Percentiles rank a stretch among this genome's conserved stretches.
These are phyloP conservation scores for Rubroshorea leprosula DNA, from an alignment of 345 rosid species.

Conservation along the genomic window DNA sequence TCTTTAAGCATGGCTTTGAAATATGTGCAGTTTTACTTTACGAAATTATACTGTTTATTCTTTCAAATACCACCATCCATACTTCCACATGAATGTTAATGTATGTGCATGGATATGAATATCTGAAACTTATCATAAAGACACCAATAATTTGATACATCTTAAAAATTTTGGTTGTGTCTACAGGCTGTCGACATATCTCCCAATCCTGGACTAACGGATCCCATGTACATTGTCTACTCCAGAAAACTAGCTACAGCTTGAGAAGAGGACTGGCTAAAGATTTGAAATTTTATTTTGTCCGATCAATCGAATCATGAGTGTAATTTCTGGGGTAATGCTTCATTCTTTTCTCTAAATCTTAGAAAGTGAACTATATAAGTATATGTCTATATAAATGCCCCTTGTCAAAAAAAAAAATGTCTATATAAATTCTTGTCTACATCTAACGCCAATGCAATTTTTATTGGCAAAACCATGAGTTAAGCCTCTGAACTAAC, in stretches of 20 bases:
- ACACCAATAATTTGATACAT: neutral
- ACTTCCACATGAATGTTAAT: neutral
- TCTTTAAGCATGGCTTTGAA: neutral
- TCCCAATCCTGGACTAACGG: slow-evolving; percentile 80
- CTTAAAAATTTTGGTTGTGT: neutral
- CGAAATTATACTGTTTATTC: neutral
- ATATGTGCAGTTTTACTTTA: neutral
- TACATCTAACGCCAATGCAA: too few relatives aligned
- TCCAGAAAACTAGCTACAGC: slow-evolving; percentile 56
- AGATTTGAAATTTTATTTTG: slow-evolving; percentile 9
- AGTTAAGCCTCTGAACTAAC: too few relatives aligned
- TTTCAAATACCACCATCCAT: neutral
- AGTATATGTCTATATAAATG: too few relatives aligned
- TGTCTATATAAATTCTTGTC: too few relatives aligned
- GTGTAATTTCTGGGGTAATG: neutral
- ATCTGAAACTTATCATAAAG: neutral
- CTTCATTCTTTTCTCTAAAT: neutral
- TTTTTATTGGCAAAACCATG: too few relatives aligned
- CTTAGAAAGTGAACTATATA: too few relatives aligned
- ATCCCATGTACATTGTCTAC: slow-evolving; percentile 78
- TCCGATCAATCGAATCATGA: neutral
- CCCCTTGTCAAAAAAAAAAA: too few relatives aligned
- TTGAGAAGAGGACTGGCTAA: slow-evolving; percentile 19
- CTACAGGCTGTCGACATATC: slow-evolving; percentile 86
- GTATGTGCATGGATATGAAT: too few relatives aligned